These are phyloP conservation scores for Teunomyces atbi DNA, from an alignment of 805 yeast genomes.

Conservation along the genomic window DNA sequence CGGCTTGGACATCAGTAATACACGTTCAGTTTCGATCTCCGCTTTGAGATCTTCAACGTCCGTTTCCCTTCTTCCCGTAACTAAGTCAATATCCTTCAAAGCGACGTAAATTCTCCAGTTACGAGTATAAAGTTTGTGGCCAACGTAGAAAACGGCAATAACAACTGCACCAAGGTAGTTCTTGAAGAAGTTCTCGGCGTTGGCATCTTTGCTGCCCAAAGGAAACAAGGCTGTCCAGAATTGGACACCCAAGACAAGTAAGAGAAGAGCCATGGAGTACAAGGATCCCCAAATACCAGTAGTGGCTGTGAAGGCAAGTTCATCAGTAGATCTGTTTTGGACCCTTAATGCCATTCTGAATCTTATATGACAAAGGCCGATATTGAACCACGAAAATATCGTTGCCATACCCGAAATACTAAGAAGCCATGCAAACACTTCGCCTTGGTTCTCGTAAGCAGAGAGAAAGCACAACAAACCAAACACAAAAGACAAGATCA, in stretches of 20 bases:
- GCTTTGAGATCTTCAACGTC: constrained; percentile 20
- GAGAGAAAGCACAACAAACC: constrained; percentile 17
- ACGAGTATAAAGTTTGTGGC: constrained; percentile 22
- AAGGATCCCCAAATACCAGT: constrained; percentile 26
- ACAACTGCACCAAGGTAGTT: constrained; percentile 26
- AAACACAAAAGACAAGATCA: constrained; percentile 12
- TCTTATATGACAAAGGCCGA: constrained; percentile 31
- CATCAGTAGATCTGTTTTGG: constrained; percentile 21
- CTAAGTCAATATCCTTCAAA: constrained; percentile 22
- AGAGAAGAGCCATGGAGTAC: constrained; percentile 22
- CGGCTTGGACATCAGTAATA: constrained; percentile 12
- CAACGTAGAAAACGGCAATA: constrained; percentile 19
- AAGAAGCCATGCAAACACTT: constrained; percentile 28
- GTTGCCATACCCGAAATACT: constrained; percentile 36
- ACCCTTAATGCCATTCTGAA: constrained; percentile 30
- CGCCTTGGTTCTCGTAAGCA: constrained; percentile 12
- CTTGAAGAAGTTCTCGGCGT: constrained; percentile 22
- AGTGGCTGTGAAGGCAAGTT: constrained; percentile 21
- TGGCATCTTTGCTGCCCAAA: constrained; percentile 14
- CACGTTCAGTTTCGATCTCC: constrained; percentile 21
- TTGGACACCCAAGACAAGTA: constrained; percentile 23
- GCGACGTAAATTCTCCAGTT: constrained; percentile 19
- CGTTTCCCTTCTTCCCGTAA: constrained; percentile 23
- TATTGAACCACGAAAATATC: constrained; percentile 35
- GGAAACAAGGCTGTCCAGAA: constrained; percentile 29